Base-by-base conservation (phyloP, 371 early-diverging fungal species). In the Entomophthora muscae region DNA sequence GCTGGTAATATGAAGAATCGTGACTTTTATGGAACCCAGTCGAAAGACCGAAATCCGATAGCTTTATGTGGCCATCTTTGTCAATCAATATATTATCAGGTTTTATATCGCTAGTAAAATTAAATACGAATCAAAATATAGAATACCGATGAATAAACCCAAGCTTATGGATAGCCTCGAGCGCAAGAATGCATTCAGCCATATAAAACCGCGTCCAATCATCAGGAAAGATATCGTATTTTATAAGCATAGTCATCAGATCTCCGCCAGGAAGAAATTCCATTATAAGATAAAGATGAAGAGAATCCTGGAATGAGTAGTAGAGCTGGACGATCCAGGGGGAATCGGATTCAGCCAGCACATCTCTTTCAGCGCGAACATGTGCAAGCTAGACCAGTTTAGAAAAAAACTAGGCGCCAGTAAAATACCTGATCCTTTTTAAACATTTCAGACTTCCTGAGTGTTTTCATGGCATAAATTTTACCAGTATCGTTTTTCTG, bases 241-340 rank as follows among this genome's bases (percentile, higher is more conserved):
- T 91, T 72, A 94, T 92, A 64, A 96, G 73, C 91, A 98, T 92
- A 22, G 94, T 91, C 94, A 99, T 97, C 77, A 99, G 75, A 73
- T 95, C 95, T 63, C 96, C 96, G 30, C 95, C 99, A 0, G 97
- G 95, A 65, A 95, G 72, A 66, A 95, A 98, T 75, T 98, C 98
- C 98, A 98, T 97, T 68, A 97, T 91, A 63, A 98, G 76, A 71
- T 96, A 98, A 31, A 98, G 80, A 69, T 89, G 90, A 61, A 83
- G 78, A n/a, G 88, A 67, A 70, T 96, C 96, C 75, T 98, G 98
- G 75, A 98, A 98, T 23, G 89, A 93, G 69, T 90, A 93, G 71
- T 86, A 93, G 32, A 98, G 78, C 71, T 95, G 92, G 33, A 98
- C 94, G n/a, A 98, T 93, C 96, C 99, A 99, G 52, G 91, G 90